Evolutionary conservation across 176 grass and related monocot species (phyloP).

Genomic region (Eleusine indica): DNA sequence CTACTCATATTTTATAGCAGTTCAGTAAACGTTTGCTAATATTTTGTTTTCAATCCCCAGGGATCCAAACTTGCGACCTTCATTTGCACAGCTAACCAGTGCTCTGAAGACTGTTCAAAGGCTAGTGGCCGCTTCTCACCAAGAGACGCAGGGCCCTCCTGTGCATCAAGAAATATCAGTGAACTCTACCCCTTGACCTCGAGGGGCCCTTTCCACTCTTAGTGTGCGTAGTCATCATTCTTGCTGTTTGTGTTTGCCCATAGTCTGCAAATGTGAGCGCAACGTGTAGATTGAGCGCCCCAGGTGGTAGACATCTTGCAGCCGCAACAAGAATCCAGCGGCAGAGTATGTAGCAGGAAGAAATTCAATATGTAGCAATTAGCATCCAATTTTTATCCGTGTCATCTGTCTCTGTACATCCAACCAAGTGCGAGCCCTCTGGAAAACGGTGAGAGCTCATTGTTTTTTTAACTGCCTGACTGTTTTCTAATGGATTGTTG

Average conservation of each 20-base stretch:
- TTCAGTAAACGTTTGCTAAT: constrained; percentile 12
- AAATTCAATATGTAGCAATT: constrained; percentile 30
- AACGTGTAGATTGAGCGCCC: constrained; percentile 57
- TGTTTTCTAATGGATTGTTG: constrained; percentile 2
- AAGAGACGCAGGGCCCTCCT: constrained; percentile 66
- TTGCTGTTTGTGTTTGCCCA: constrained; percentile 19
- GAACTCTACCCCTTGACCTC: constrained; percentile 57
- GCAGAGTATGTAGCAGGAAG: constrained; percentile 46
- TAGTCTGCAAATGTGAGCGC: constrained; percentile 53
- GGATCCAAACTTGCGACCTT: constrained; percentile 86
- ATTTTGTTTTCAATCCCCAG: constrained; percentile 39
- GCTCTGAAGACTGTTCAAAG: constrained; percentile 85
- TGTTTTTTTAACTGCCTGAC: not conserved
- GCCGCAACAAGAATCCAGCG: constrained; percentile 18
- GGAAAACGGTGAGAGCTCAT: constrained; percentile 65
- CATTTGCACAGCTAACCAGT: constrained; percentile 75
- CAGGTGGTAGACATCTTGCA: constrained; percentile 46
- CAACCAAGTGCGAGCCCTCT: constrained; percentile 49
- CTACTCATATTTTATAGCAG: not conserved
- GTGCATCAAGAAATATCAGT: constrained; percentile 91
- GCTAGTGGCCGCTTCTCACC: constrained; percentile 61
- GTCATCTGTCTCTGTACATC: constrained; percentile 15
- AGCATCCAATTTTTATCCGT: constrained; percentile 19
- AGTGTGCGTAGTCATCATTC: constrained; percentile 40
- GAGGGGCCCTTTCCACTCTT: not conserved